These are phyloP conservation scores for Usnea hakonensis DNA, from an alignment of 495 filamentous ascomycete genomes.

Conservation along the genomic window DNA sequence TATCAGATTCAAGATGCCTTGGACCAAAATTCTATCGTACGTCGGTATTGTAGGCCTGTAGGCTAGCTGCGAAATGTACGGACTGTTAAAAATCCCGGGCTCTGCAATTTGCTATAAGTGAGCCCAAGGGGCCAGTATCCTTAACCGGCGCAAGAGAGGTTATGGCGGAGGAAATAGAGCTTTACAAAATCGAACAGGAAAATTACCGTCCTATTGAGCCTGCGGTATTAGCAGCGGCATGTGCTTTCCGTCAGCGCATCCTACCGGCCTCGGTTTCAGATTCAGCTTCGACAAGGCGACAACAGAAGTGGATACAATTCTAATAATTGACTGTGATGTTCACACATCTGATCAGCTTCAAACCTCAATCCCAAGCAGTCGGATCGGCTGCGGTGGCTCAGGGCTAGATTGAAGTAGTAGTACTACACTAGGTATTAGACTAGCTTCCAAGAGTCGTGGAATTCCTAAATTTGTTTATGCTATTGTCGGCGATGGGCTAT, in stretches of 20 bases:
- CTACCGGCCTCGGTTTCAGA: neutral
- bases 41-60: slow-evolving; percentile 85
- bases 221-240: neutral
- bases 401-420: slow-evolving; percentile 36
- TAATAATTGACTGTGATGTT: slow-evolving; percentile 5
- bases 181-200: neutral
- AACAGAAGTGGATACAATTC: neutral
- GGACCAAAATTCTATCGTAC: slow-evolving; percentile 84
- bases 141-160: slow-evolving; percentile 75
- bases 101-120: slow-evolving; percentile 73
- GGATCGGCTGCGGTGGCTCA: slow-evolving; percentile 33
- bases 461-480: slow-evolving; percentile 4
- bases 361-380: slow-evolving; percentile 25
- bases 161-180: slow-evolving; percentile 77
- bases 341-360: slow-evolving; percentile 31
- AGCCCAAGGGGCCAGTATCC: slow-evolving; percentile 82
- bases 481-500: slow-evolving; percentile 26
- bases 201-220: neutral
- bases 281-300: neutral
- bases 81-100: slow-evolving; percentile 91
- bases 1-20: slow-evolving; percentile 97
- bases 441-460: slow-evolving; percentile 28
- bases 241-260: neutral
- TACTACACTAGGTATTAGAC: slow-evolving; percentile 28
- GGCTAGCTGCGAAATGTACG: slow-evolving; percentile 83